Conservation (phyloP, 352 stramenopile species). For the Phytophthora brassicae region DNA sequence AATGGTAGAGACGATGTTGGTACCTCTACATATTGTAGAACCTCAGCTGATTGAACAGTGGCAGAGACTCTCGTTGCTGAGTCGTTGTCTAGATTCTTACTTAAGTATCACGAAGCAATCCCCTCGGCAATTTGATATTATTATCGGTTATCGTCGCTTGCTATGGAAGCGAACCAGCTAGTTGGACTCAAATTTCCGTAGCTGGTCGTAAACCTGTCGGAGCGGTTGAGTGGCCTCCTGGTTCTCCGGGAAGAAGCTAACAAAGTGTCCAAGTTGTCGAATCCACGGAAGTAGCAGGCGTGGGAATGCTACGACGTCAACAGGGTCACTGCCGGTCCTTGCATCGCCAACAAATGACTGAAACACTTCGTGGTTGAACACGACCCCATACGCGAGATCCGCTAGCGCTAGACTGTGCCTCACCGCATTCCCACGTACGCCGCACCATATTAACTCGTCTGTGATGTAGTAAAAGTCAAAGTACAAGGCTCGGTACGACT, state of each 20-base stretch:
- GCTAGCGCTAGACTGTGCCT: conserved; percentile 82
- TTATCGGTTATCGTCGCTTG: conserved; percentile 13
- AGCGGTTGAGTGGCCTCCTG: conserved; percentile 80
- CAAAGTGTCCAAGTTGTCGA: conserved; percentile 83
- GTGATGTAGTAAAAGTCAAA: conserved; percentile 93
- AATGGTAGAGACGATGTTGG: conserved; percentile 1
- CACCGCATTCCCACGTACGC: conserved; percentile 79
- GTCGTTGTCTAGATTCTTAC: too few relatives aligned
- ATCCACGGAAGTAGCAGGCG: conserved; percentile 83
- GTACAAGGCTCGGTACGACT: conserved; percentile 82
- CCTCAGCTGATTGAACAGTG: too few relatives aligned
- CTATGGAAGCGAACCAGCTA: conserved; percentile 8
- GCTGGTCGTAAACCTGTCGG: conserved; percentile 77
- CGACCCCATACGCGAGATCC: conserved; percentile 79
- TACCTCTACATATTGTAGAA: too few relatives aligned
- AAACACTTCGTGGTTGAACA: conserved; percentile 88
- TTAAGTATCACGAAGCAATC: too few relatives aligned
- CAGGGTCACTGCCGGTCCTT: conserved; percentile 15
- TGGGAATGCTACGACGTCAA: conserved; percentile 47
- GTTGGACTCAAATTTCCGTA: conserved; percentile 68
- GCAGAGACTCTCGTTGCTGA: too few relatives aligned
- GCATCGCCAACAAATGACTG: conserved; percentile 50
- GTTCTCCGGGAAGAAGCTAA: conserved; percentile 88
- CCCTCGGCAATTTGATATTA: neutral
- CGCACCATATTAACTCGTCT: conserved; percentile 88